Conservation (phyloP, 306 rosid genomes). For the Lupinus albus region DNA sequence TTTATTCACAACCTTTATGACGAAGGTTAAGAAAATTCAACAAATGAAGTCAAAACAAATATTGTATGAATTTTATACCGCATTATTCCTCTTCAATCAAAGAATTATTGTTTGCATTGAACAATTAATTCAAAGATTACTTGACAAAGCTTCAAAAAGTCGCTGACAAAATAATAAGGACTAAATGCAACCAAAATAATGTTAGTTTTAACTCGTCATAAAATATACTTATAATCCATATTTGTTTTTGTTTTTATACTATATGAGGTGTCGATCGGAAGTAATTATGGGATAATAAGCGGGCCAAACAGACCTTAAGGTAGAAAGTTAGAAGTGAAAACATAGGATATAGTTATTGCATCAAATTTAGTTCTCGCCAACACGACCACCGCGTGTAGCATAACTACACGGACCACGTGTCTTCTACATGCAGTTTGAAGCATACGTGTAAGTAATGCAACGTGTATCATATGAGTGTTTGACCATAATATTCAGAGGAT, state of each 20-base stretch:
- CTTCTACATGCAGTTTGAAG: background rate
- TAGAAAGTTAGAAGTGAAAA: background rate
- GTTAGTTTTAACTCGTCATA: background rate
- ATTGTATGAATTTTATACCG: no score
- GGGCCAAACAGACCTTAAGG: background rate
- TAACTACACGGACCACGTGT: constrained; percentile 27
- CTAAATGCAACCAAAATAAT: background rate
- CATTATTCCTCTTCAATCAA: no score
- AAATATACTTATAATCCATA: background rate
- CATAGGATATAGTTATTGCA: background rate
- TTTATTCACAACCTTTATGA: no score
- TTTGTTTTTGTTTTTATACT: background rate
- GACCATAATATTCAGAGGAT: background rate
- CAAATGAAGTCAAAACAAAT: no score
- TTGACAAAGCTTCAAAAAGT: no score
- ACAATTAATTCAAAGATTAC: background rate
- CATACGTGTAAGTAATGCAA: no score
- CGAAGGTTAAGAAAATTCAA: no score
- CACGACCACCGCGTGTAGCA: constrained; percentile 30
- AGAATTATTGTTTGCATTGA: no score
- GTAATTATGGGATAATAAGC: background rate
- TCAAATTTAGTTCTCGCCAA: background rate
- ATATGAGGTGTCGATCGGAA: background rate
- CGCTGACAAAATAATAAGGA: background rate
- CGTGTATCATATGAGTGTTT: no score